Percentiles rank a stretch among this genome's conserved stretches.
Evolutionary conservation across 2,329 filamentous ascomycete species (phyloP).

Genomic region (Metarhizium album): DNA sequence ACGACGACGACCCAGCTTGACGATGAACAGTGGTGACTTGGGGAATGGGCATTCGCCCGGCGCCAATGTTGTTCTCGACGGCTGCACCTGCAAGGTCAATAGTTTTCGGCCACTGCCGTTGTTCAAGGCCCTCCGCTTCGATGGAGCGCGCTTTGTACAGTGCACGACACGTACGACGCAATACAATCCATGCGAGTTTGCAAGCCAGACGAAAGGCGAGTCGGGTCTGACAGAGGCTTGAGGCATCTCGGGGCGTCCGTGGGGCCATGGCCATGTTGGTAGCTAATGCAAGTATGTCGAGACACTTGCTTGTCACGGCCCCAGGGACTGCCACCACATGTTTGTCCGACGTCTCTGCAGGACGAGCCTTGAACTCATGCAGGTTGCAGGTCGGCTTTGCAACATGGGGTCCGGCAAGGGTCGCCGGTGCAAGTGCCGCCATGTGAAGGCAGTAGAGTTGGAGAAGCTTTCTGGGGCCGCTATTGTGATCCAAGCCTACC

Average conservation of each 20-base stretch:
- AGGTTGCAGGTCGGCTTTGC: background rate
- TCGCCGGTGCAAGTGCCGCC: too few species aligned
- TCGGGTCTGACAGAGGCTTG: background rate
- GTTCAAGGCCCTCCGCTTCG: background rate
- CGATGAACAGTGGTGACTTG: background rate
- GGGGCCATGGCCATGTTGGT: background rate
- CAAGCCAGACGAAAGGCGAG: background rate
- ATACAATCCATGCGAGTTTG: background rate
- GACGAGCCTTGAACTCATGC: background rate
- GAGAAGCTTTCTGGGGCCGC: too few species aligned
- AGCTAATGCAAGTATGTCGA: slow-evolving; percentile 7
- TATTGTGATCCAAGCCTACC: too few species aligned
- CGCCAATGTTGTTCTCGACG: too few species aligned
- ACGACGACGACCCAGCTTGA: background rate
- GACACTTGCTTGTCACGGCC: slow-evolving; percentile 1
- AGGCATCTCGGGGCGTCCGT: background rate
- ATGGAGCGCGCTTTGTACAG: background rate
- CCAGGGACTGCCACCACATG: background rate
- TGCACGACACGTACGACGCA: background rate
- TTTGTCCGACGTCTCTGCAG: slow-evolving; percentile 1
- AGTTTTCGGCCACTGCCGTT: too few species aligned
- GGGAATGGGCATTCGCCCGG: too few species aligned
- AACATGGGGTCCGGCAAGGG: background rate
- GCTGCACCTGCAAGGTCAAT: too few species aligned
- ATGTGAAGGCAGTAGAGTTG: too few species aligned